These are phyloP conservation scores for Cercospora brassicicola DNA, from an alignment of 2,329 filamentous ascomycete genomes.

Conservation along the genomic window DNA sequence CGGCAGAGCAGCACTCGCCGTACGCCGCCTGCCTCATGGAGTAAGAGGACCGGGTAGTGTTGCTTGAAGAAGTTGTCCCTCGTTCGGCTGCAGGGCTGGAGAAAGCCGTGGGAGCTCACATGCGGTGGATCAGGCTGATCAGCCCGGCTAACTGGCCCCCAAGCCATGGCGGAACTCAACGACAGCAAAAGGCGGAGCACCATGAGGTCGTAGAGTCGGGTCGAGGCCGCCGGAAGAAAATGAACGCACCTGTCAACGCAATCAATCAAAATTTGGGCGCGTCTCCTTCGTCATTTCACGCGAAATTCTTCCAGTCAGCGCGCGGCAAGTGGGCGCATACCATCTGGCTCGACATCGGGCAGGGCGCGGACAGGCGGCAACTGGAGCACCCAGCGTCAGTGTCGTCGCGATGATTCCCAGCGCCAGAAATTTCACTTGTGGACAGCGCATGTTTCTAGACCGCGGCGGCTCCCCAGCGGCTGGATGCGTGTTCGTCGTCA, in stretches of 20 bases:
- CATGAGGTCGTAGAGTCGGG: neutral
- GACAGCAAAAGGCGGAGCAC: neutral
- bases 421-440: neutral
- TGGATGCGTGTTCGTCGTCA: neutral
- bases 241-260: neutral
- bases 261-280: neutral
- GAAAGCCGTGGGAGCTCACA: neutral
- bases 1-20: neutral
- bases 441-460: neutral
- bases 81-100: constrained; percentile 1
- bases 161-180: neutral
- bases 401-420: neutral
- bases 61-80: neutral
- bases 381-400: neutral
- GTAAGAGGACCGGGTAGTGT: neutral
- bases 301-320: neutral
- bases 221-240: neutral
- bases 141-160: neutral
- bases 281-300: neutral
- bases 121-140: neutral
- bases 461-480: neutral
- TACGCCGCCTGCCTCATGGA: constrained; percentile 3
- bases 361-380: neutral
- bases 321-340: neutral
- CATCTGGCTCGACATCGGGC: neutral